Percentiles rank a stretch among this genome's conserved stretches.
Evolutionary conservation across 164 flowering plant genomes (phyloP).

Genomic region (Kalanchoe fedtschenkoi): DNA sequence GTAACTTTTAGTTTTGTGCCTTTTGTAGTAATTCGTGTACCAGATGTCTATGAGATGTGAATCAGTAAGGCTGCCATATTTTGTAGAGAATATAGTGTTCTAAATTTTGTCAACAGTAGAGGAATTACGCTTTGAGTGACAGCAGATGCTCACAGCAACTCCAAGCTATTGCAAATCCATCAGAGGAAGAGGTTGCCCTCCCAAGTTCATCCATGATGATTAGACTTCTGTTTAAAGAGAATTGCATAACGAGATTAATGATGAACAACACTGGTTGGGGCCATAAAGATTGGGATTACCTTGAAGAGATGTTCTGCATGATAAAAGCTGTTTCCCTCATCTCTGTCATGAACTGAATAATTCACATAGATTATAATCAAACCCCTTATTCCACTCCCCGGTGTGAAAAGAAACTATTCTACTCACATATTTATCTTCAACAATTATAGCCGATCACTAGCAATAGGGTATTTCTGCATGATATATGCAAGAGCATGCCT

Average conservation of each 20-base stretch:
- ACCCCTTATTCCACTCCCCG: background rate
- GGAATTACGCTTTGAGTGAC: conserved; percentile 67
- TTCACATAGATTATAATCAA: background rate
- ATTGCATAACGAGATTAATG: conserved; percentile 1
- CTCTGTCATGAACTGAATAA: conserved; percentile 95
- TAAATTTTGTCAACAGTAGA: background rate
- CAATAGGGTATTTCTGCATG: background rate
- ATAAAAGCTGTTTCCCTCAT: conserved; percentile 97
- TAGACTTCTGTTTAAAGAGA: conserved; percentile 55
- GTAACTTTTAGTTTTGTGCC: background rate
- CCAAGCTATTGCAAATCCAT: conserved; percentile 97
- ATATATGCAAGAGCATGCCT: background rate
- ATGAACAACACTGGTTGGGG: background rate
- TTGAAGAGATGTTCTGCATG: conserved; percentile 79
- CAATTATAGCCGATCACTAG: background rate
- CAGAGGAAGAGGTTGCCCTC: conserved; percentile 92
- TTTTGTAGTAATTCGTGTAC: background rate
- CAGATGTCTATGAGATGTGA: background rate
- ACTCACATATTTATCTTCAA: background rate
- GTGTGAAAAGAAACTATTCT: background rate
- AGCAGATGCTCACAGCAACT: conserved; percentile 95
- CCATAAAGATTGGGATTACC: conserved; percentile 24
- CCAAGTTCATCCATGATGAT: conserved; percentile 97
- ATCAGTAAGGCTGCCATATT: background rate
- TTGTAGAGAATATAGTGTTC: background rate